These are phyloP conservation scores for Lippia alba DNA, from an alignment of 305 asterid species.

Conservation along the genomic window DNA sequence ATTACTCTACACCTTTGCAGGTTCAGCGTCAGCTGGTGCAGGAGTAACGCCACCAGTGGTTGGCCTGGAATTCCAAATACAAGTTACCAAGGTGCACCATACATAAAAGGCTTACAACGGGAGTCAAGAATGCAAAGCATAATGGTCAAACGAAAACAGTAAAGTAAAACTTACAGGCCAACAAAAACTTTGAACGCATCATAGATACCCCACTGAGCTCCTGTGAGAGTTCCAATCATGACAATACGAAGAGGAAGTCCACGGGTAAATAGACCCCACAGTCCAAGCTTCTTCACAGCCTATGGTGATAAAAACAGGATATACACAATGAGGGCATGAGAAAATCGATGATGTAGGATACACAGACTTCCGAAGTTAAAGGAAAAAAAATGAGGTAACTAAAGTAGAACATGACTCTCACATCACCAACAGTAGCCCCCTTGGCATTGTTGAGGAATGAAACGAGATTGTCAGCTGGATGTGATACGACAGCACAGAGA, in stretches of 20 bases:
- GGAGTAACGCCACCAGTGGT: slow-evolving; percentile 82
- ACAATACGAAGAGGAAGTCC: slow-evolving; percentile 67
- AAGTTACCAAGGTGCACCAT: slow-evolving; percentile 22
- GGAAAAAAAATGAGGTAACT: background rate
- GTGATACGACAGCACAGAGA: slow-evolving; percentile 86
- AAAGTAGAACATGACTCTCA: slow-evolving; percentile 43
- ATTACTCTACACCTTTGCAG: slow-evolving; percentile 47
- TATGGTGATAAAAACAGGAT: slow-evolving; percentile 29
- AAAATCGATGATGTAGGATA: no score
- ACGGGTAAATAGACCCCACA: slow-evolving; percentile 59
- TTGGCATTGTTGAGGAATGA: slow-evolving; percentile 93
- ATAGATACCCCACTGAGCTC: slow-evolving; percentile 97
- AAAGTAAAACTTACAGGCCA: slow-evolving; percentile 83
- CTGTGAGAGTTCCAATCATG: slow-evolving; percentile 95
- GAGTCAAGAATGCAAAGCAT: slow-evolving; percentile 2
- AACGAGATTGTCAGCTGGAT: slow-evolving; percentile 96
- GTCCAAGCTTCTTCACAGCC: slow-evolving; percentile 85
- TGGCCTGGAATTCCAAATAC: slow-evolving; percentile 56
- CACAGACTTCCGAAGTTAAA: no score
- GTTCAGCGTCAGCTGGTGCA: slow-evolving; percentile 44
- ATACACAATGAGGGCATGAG: background rate
- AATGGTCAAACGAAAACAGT: slow-evolving; percentile 5
- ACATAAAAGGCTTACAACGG: background rate
- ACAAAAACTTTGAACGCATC: slow-evolving; percentile 95
- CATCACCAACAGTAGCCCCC: slow-evolving; percentile 96